phyloP scores from a whole-genome alignment of 73 alveolate species.

The Effrenium voratum region DNA sequence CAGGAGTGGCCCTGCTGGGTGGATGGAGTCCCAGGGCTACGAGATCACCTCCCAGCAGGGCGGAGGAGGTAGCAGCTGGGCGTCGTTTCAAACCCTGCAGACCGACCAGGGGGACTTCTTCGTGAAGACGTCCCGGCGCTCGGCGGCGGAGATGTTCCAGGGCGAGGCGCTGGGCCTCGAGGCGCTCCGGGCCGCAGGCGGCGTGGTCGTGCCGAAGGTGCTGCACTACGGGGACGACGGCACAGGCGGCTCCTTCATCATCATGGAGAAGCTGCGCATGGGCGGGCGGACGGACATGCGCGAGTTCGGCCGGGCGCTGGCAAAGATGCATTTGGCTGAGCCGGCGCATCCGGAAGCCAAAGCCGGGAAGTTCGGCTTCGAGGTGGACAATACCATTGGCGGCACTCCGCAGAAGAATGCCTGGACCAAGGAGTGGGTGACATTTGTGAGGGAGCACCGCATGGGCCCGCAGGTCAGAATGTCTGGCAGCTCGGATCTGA shows the following conservation, averaged over 20 bases:
- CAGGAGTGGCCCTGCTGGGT: not conserved
- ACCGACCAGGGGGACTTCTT: constrained; percentile 40
- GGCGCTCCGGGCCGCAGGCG: constrained; percentile 93
- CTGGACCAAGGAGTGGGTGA: constrained; percentile 64
- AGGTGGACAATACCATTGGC: constrained; percentile 90
- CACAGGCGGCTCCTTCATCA: constrained; percentile 89
- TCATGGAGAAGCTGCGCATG: constrained; percentile 87
- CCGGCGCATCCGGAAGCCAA: constrained; percentile 64
- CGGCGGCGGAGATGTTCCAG: constrained; percentile 84
- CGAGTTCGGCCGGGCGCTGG: constrained; percentile 73
- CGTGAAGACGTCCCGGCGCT: constrained; percentile 75
- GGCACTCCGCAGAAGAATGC: constrained; percentile 66
- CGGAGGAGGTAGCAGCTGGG: constrained; percentile 91
- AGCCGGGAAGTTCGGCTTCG: constrained; percentile 72
- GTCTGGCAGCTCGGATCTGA: constrained; percentile 76
- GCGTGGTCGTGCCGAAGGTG: constrained; percentile 71
- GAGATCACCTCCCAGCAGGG: constrained; percentile 37
- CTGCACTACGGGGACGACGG: constrained; percentile 80
- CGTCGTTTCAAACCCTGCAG: constrained; percentile 81
- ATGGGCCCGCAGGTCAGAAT: constrained; percentile 80
- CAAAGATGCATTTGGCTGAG: constrained; percentile 86
- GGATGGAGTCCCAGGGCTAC: constrained; percentile 74
- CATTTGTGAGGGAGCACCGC: constrained; percentile 75
- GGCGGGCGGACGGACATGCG: constrained; percentile 82
- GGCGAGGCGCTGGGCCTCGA: constrained; percentile 89